These are phyloP conservation scores for Olyra latifolia DNA, from an alignment of 176 grass and related monocot genomes.

Conservation along the genomic window DNA sequence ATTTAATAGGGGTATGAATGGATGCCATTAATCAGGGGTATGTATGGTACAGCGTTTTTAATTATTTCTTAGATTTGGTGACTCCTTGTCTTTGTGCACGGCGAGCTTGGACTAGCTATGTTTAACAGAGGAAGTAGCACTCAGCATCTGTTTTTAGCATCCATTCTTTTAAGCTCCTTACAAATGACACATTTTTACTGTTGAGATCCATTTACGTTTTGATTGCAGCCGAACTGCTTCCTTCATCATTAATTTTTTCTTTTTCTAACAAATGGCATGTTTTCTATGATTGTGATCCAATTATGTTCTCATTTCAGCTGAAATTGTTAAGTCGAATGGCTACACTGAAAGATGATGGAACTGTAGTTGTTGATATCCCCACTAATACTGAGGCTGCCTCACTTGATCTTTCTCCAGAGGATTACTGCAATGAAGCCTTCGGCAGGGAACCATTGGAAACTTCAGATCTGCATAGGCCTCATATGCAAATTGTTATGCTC, in stretches of 20 bases:
- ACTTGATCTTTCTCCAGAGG: slow-evolving; percentile 38
- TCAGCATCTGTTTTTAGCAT: background rate
- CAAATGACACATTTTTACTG: background rate
- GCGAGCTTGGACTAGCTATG: too few species aligned
- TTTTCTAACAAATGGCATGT: background rate
- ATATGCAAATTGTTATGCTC: slow-evolving; percentile 80
- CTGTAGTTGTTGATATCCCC: slow-evolving; percentile 69
- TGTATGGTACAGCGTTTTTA: too few species aligned
- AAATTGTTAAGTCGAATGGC: slow-evolving; percentile 80
- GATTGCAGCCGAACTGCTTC: slow-evolving; percentile 52
- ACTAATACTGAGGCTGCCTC: slow-evolving; percentile 48
- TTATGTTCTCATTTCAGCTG: slow-evolving; percentile 38
- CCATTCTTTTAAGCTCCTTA: background rate
- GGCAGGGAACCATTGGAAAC: slow-evolving; percentile 40
- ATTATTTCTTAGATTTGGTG: too few species aligned
- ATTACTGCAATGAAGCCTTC: slow-evolving; percentile 29
- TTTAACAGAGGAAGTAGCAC: background rate
- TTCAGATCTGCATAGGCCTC: slow-evolving; percentile 48
- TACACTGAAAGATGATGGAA: slow-evolving; percentile 83
- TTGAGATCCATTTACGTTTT: background rate
- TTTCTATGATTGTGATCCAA: background rate
- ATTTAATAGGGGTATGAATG: too few species aligned
- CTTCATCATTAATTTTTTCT: background rate
- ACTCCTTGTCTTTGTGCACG: too few species aligned
- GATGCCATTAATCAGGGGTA: too few species aligned